Base-by-base conservation (phyloP, 1,139 yeast species). In the Scheffersomyces segobiensis region DNA sequence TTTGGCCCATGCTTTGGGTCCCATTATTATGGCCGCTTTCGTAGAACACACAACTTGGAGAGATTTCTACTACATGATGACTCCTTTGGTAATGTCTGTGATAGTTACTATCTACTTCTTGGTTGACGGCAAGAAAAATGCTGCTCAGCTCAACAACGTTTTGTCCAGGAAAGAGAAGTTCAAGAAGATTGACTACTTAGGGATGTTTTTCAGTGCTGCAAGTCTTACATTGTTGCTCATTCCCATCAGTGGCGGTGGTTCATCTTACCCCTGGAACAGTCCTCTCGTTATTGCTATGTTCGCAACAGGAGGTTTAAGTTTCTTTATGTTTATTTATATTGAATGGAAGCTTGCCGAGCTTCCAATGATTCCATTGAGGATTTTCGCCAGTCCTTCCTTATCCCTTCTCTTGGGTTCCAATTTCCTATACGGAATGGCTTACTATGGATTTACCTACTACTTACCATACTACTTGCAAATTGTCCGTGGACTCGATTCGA, bases 161-260 rank as follows among this genome's bases (percentile, higher is more conserved):
- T 58, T 68, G 17, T 53, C 63, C 8, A 56, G 60, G 22, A 55
- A 26, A 18, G 65, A 61, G 19, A 66, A 65, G 55, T 60, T 68
- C 56, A 61, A 60, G 55, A 66, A 63, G 46, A 65, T 68, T 57
- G 71, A 68, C 58, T 67, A 67, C 57, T 57, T 60, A 50, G 71
- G 71, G 10, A 57, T 66, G 53, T 55, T 68, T 50, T 63, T 67
- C 53, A 62, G 68, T 32, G 60, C 68, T 2, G 70, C 70, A 4
- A 60, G 66, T 1, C 59, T 68, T 50, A 63, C 63, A 1, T 55
- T 68, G 3, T 56, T 68, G 19, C 61, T 68, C 42, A 59, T 68
- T 10, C 70, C 71, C 2, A 61, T 68, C 50, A 63, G 65, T 50
- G 70, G 70, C 5, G 71, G 71, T 0, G 71, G 71, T 8, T 60